Conservation (phyloP, 371 early-diverging fungal species). For the Zychaea mexicana region DNA sequence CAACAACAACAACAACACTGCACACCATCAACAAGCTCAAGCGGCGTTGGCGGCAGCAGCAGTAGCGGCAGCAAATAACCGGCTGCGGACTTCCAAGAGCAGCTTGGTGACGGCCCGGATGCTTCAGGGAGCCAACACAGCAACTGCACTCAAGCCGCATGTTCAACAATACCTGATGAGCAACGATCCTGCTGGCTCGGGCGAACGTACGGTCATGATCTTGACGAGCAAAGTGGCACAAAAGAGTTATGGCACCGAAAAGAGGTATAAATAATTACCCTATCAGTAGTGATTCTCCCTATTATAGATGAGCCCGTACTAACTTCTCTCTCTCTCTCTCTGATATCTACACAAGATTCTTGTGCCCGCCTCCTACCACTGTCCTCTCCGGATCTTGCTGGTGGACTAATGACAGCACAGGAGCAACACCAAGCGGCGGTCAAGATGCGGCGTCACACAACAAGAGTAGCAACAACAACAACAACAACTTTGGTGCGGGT, state of each 20-base stretch:
- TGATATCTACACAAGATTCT: slow-evolving; percentile 40
- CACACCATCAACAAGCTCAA: slow-evolving; percentile 8
- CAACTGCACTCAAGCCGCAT: slow-evolving; percentile 29
- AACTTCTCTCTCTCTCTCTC: not conserved
- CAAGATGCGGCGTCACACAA: not conserved
- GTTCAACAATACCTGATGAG: slow-evolving; percentile 46
- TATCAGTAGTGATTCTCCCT: too few relatives aligned
- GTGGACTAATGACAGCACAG: slow-evolving; percentile 39
- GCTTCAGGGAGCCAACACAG: slow-evolving; percentile 27
- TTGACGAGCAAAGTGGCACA: slow-evolving; percentile 78
- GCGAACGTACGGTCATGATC: slow-evolving; percentile 69
- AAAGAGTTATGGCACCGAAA: slow-evolving; percentile 83
- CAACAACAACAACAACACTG: slow-evolving; percentile 13
- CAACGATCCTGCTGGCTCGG: slow-evolving; percentile 42
- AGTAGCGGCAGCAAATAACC: slow-evolving; percentile 9
- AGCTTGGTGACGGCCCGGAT: slow-evolving; percentile 32
- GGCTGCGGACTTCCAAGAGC: slow-evolving; percentile 16
- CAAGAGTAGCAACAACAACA: not conserved
- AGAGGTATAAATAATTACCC: slow-evolving; percentile 62
- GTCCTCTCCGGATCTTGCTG: slow-evolving; percentile 65
- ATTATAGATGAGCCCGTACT: slow-evolving; percentile 27
- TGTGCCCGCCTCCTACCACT: slow-evolving; percentile 75
- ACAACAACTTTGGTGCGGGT: too few relatives aligned
- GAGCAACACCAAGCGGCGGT: too few relatives aligned
- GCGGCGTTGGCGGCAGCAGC: slow-evolving; percentile 20